Evolutionary conservation across 805 yeast species (phyloP), one percentile per base, ranked within the genome.

Genomic region (Jamesozyma gamospora): DNA sequence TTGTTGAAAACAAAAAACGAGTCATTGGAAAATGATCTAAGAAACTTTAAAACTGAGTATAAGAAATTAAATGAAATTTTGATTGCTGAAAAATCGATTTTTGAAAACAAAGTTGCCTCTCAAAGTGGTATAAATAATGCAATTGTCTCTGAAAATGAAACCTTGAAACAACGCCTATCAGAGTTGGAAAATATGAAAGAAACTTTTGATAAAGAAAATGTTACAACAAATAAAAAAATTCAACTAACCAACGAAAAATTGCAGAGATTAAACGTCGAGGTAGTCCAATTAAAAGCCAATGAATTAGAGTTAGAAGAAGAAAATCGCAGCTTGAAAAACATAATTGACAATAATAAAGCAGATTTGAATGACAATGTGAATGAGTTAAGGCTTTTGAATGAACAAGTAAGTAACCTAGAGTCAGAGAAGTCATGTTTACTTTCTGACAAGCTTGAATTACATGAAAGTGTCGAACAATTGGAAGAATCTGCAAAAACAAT

Each of bases 91-190:
- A 48, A 52, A 29, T 46, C 55, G 3, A 52, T 48, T n/a, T 60
- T 51, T 34, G 65, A 66, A 18, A 55, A 59, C 33, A 63, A 65
- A 43, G 32, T 66, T 15, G 50, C 58, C 16, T 58, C 66, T 1
- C 69, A 65, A 43, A 48, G 48, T 15, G 65, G 63, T 19, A 52
- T 65, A 3, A 46, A 56, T 28, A 54, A 55, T 18, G 49, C 63
- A 14, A 47, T 62, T 1, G 42, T 46, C 6, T 49, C 59, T 4
- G 65, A 61, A 36, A 53, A 52, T 27, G 56, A 56, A 6, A 44
- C 46, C 9, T 39, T 56, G 35, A 55, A 51, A 34, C 33, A 41
- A 24, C 47, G 56, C 18, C 26, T 49, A 13, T 35, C 33, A 11
- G 48, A 48, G 19, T 40, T 50, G n/a, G 56, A 52, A 42, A 44